Evolutionary conservation across 179 eudicot genomes (phyloP).

Genomic region (Beta corolliflora): DNA sequence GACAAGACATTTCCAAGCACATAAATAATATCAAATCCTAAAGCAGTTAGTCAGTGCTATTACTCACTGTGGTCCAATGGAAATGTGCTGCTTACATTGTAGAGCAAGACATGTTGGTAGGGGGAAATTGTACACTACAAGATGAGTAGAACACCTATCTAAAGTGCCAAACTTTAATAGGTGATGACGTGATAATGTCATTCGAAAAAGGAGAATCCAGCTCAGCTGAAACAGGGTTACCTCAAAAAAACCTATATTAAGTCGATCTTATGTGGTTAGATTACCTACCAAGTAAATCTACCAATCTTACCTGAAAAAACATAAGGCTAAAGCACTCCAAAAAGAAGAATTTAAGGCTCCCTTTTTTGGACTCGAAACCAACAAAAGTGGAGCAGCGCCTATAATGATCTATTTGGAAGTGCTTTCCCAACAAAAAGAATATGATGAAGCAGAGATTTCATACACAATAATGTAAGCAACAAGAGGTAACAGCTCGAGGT

Average conservation of each 20-base stretch:
- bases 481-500: not conserved
- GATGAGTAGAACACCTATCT: not conserved
- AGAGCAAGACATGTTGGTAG: not conserved
- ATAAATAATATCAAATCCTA: not conserved
- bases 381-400: not conserved
- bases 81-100: not conserved
- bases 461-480: not conserved
- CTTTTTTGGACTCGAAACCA: not conserved
- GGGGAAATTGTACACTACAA: not conserved
- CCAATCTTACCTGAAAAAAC: not conserved
- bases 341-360: not conserved
- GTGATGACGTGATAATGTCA: not conserved
- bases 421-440: not conserved
- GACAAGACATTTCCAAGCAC: not conserved
- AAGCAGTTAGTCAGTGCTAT: too few relatives aligned
- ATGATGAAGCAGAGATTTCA: not conserved
- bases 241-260: too few relatives aligned
- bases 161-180: not conserved
- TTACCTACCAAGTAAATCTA: not conserved
- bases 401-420: not conserved
- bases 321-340: not conserved
- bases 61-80: not conserved
- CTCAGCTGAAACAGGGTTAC: not conserved
- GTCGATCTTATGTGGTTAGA: not conserved
- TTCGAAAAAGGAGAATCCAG: not conserved